These are phyloP conservation scores for Meyerozyma sp. DNA, from an alignment of 1,139 yeast genomes.

Conservation along the genomic window DNA sequence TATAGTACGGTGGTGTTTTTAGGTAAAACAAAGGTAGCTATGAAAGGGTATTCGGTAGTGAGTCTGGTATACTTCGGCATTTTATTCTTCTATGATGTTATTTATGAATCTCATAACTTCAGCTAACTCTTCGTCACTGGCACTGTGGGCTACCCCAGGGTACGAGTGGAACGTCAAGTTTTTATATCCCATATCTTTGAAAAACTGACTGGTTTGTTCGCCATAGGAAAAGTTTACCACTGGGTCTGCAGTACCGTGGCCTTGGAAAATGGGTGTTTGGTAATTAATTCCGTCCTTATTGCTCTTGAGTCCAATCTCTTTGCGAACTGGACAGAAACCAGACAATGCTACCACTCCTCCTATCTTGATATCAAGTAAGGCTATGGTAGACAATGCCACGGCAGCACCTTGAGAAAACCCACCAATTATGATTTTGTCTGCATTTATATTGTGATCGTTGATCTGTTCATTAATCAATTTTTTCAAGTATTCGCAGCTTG, in stretches of 20 bases:
- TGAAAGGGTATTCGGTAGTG: too few relatives aligned
- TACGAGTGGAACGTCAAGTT: conserved; percentile 56
- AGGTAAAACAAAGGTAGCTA: too few relatives aligned
- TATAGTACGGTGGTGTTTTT: too few relatives aligned
- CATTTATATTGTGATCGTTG: conserved; percentile 51
- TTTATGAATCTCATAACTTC: conserved; percentile 54
- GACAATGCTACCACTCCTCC: conserved; percentile 80
- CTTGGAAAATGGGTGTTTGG: conserved; percentile 77
- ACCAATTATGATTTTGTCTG: conserved; percentile 75
- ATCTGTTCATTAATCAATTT: conserved; percentile 58
- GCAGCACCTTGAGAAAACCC: conserved; percentile 97
- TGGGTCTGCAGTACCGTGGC: conserved; percentile 81
- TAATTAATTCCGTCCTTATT: conserved; percentile 33
- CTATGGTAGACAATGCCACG: conserved; percentile 53
- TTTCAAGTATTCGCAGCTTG: conserved; percentile 49
- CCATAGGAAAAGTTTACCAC: conserved; percentile 53
- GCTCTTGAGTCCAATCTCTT: conserved; percentile 27
- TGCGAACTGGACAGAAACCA: conserved; percentile 64
- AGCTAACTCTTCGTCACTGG: conserved; percentile 58
- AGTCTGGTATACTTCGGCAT: background rate
- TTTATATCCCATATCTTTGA: conserved; percentile 44
- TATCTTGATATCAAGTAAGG: conserved; percentile 48
- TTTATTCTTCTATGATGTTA: conserved; percentile 6
- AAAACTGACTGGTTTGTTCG: conserved; percentile 40
- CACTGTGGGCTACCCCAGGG: conserved; percentile 61